Conservation (phyloP, 768 basidiomycete species). For the Paxillus rubicundulus region DNA sequence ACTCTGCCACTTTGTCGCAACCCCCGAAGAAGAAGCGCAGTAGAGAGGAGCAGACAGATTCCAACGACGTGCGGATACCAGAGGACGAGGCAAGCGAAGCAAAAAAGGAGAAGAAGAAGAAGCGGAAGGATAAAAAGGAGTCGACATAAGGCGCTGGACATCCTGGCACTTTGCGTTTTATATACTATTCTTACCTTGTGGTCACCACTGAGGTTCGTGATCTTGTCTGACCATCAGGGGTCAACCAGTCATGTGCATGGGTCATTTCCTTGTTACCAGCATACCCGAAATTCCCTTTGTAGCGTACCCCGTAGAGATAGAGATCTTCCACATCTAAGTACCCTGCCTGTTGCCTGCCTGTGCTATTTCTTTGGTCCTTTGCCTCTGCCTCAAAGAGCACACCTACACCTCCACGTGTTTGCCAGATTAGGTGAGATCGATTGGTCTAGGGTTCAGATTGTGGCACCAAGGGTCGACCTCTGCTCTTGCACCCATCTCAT, state of each 20-base stretch:
- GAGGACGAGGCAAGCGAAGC: slow-evolving; percentile 28
- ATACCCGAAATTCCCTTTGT: background rate
- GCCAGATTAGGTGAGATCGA: slow-evolving; percentile 35
- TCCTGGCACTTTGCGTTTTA: background rate
- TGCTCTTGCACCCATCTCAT: slow-evolving; percentile 18
- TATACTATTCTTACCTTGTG: too few relatives aligned
- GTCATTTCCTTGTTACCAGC: background rate
- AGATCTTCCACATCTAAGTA: too few relatives aligned
- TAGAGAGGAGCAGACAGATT: slow-evolving; percentile 16
- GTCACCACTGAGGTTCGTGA: background rate
- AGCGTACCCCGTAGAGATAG: too few relatives aligned
- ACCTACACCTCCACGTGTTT: slow-evolving; percentile 16
- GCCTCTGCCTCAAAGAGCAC: too few relatives aligned
- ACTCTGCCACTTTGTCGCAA: slow-evolving; percentile 1
- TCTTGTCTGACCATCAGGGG: background rate
- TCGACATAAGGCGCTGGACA: background rate
- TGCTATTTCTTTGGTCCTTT: too few relatives aligned
- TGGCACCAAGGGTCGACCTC: slow-evolving; percentile 17
- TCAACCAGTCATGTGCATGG: background rate
- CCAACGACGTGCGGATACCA: slow-evolving; percentile 10
- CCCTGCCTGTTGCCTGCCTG: too few relatives aligned
- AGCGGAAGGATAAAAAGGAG: slow-evolving; percentile 21
- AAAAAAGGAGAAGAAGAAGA: slow-evolving; percentile 34
- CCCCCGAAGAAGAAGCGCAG: slow-evolving; percentile 27
- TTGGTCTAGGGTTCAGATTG: slow-evolving; percentile 32